phyloP scores from a whole-genome alignment of 1,139 yeast genomes.

The Kluyveromyces marxianus region DNA sequence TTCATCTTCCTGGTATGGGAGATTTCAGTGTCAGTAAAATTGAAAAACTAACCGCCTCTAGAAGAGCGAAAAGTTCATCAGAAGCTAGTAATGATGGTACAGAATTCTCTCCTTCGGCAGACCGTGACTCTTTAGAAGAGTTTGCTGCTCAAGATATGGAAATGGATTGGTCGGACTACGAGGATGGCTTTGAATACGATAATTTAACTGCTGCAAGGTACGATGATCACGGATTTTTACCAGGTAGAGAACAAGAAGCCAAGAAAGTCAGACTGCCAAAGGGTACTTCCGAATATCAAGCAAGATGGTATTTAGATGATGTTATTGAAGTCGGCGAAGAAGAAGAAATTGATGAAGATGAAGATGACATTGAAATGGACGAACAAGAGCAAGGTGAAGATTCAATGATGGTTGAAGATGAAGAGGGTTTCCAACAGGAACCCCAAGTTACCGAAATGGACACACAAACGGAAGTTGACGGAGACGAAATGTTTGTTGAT shows the following conservation, averaged over 20 bases:
- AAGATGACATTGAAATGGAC: slow-evolving; percentile 32
- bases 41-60: slow-evolving; percentile 38
- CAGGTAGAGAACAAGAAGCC: slow-evolving; percentile 33
- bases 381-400: slow-evolving; percentile 24
- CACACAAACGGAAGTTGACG: slow-evolving; percentile 38
- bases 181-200: slow-evolving; percentile 37
- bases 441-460: slow-evolving; percentile 11
- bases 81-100: slow-evolving; percentile 13
- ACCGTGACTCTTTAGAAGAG: slow-evolving; percentile 61
- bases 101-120: slow-evolving; percentile 39
- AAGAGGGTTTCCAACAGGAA: slow-evolving; percentile 28
- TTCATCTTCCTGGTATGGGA: slow-evolving; percentile 85
- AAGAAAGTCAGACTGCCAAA: slow-evolving; percentile 53
- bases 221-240: slow-evolving; percentile 61
- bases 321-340: slow-evolving; percentile 42
- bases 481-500: slow-evolving; percentile 60
- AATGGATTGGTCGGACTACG: slow-evolving; percentile 43
- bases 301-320: slow-evolving; percentile 80
- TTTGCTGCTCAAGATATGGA: slow-evolving; percentile 53
- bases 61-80: slow-evolving; percentile 16
- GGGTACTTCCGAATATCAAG: slow-evolving; percentile 91
- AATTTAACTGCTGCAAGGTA: slow-evolving; percentile 51
- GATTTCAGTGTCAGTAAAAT: slow-evolving; percentile 74
- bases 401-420: slow-evolving; percentile 32
- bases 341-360: slow-evolving; percentile 38